These are phyloP conservation scores for Cadophora sp. DNA, from an alignment of 2,329 filamentous ascomycete species.

Conservation along the genomic window DNA sequence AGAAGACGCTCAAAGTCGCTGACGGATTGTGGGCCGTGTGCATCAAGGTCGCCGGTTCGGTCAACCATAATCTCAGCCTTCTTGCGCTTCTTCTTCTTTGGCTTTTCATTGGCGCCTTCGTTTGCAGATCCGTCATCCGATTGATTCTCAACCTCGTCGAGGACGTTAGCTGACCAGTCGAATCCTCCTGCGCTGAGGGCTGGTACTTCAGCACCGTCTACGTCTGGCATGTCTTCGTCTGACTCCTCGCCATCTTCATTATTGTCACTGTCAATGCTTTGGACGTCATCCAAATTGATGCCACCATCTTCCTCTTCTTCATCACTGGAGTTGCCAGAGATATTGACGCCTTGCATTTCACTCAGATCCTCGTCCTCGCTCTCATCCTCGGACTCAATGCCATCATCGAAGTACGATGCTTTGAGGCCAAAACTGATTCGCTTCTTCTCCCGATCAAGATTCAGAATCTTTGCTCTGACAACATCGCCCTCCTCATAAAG, in stretches of 20 bases:
- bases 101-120: constrained; percentile 46
- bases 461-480: constrained; percentile 91
- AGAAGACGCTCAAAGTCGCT: constrained; percentile 94
- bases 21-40: constrained; percentile 84
- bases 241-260: constrained; percentile 37
- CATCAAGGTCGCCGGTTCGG: constrained; percentile 89
- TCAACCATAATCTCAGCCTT: constrained; percentile 84
- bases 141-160: constrained; percentile 56
- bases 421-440: constrained; percentile 91
- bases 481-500: constrained; percentile 88
- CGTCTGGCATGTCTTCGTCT: constrained; percentile 45
- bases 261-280: constrained; percentile 49
- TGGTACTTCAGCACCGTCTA: constrained; percentile 43
- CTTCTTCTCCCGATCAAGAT: constrained; percentile 75
- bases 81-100: constrained; percentile 76
- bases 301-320: constrained; percentile 50
- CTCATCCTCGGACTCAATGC: constrained; percentile 56
- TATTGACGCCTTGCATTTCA: constrained; percentile 51
- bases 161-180: constrained; percentile 81
- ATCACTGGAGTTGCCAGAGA: constrained; percentile 54
- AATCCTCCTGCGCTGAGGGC: constrained; percentile 79
- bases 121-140: constrained; percentile 54
- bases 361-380: constrained; percentile 55
- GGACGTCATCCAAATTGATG: constrained; percentile 43
- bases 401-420: constrained; percentile 82